phyloP scores from a whole-genome alignment of 441 rosid species.

The Biscutella auriculata region DNA sequence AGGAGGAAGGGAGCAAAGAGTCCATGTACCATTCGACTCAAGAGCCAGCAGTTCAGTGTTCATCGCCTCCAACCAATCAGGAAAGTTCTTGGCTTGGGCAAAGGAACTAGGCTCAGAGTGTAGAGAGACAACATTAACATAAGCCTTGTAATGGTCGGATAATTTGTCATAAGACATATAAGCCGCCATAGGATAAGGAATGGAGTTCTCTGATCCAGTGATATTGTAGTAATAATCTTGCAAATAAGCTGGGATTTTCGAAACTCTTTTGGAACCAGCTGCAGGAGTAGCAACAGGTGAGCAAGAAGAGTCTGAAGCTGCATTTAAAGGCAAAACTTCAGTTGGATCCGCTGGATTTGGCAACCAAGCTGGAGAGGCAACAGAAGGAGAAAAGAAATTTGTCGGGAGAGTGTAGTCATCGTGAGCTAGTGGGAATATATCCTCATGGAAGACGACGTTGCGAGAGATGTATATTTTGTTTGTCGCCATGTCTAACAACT shows the following conservation, averaged over 20 bases:
- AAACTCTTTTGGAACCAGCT: too few species aligned
- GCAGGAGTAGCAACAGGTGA: too few species aligned
- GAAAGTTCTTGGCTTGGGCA: neutral
- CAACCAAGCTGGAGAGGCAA: too few species aligned
- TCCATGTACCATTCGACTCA: too few species aligned
- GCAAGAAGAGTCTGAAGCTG: neutral
- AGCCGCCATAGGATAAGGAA: neutral
- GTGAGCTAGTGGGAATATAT: neutral
- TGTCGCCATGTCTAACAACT: neutral
- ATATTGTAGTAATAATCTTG: neutral
- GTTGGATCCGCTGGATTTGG: too few species aligned
- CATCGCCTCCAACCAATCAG: too few species aligned
- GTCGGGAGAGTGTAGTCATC: neutral
- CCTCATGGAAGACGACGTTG: neutral
- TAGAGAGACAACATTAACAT: neutral
- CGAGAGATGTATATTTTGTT: too few species aligned
- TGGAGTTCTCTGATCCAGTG: fast-evolving
- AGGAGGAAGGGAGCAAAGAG: too few species aligned
- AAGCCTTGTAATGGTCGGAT: neutral
- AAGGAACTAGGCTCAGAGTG: neutral
- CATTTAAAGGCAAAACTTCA: too few species aligned
- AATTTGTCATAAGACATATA: neutral
- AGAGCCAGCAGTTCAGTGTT: too few species aligned
- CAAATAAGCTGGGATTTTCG: neutral
- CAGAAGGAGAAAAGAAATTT: too few species aligned